Evolutionary conservation across 768 basidiomycete species (phyloP).

Genomic region (Russula sp.): DNA sequence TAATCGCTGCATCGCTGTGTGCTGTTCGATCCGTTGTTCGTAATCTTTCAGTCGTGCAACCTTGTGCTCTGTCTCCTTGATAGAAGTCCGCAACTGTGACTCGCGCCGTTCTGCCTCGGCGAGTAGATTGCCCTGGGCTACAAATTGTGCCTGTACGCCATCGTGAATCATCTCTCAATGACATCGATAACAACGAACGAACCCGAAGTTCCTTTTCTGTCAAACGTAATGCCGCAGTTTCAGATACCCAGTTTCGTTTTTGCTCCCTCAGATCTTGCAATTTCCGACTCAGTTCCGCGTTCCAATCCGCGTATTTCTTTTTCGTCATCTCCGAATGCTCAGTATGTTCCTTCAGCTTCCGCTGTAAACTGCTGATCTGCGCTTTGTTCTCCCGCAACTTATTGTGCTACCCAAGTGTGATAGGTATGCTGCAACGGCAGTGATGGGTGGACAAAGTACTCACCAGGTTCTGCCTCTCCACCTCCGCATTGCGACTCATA

Average conservation of each 20-base stretch:
- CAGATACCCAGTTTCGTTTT: constrained; percentile 70
- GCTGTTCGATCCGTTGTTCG: constrained; percentile 82
- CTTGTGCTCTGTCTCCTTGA: constrained; percentile 77
- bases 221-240: constrained; percentile 64
- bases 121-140: constrained; percentile 64
- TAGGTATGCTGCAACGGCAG: constrained; percentile 17
- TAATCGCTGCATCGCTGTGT: constrained; percentile 68
- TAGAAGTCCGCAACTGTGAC: constrained; percentile 68
- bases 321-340: constrained; percentile 69
- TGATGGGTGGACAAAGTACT: constrained; percentile 32
- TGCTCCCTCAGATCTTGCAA: constrained; percentile 73
- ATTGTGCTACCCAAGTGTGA: constrained; percentile 55
- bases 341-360: constrained; percentile 69
- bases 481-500: constrained; percentile 69
- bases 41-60: constrained; percentile 79
- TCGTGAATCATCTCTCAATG: constrained; percentile 7
- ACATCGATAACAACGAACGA: constrained; percentile 22
- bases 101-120: constrained; percentile 67
- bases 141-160: constrained; percentile 55
- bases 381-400: constrained; percentile 74
- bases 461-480: constrained; percentile 79
- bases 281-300: constrained; percentile 73
- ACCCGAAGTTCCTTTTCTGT: constrained; percentile 72
- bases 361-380: constrained; percentile 63
- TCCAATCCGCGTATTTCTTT: constrained; percentile 81